Evolutionary conservation across 1,284 basidiomycete genomes (phyloP).

Genomic region (Ceratobasidium sp.): DNA sequence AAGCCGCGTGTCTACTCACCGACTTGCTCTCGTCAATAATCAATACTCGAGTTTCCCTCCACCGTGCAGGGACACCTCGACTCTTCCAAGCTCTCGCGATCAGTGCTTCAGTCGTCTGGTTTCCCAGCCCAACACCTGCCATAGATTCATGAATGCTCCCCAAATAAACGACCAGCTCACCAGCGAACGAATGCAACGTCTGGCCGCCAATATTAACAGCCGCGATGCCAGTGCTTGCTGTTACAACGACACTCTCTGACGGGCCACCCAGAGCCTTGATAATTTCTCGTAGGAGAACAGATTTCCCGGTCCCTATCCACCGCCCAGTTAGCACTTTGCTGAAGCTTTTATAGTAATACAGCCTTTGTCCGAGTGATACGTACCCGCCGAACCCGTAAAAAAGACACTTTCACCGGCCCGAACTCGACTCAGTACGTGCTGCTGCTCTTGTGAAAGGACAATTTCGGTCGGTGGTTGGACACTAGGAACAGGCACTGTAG

Average conservation of each 20-base stretch:
- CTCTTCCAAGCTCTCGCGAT: conserved; percentile 73
- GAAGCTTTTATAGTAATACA: background rate
- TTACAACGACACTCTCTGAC: conserved; percentile 75
- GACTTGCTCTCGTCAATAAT: conserved; percentile 90
- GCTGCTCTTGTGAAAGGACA: conserved; percentile 37
- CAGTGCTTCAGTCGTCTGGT: conserved; percentile 69
- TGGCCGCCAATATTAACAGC: conserved; percentile 93
- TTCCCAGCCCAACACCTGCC: conserved; percentile 79
- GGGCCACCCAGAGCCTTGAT: conserved; percentile 65
- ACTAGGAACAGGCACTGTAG: background rate
- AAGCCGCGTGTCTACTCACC: background rate
- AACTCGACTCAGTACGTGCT: conserved; percentile 35
- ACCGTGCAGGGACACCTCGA: conserved; percentile 69
- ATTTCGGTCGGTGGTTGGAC: background rate
- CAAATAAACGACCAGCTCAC: conserved; percentile 50
- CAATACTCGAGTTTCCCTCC: conserved; percentile 78
- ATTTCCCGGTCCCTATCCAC: conserved; percentile 86
- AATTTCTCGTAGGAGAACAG: conserved; percentile 89
- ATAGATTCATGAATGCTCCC: conserved; percentile 43
- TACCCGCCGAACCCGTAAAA: conserved; percentile 41
- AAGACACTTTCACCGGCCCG: conserved; percentile 38
- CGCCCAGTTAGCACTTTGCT: no score
- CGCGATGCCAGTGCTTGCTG: conserved; percentile 90
- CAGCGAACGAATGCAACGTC: conserved; percentile 91
- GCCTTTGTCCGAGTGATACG: background rate